phyloP scores from a whole-genome alignment of 2,329 filamentous ascomycete species.

The Diaporthe vaccinii region DNA sequence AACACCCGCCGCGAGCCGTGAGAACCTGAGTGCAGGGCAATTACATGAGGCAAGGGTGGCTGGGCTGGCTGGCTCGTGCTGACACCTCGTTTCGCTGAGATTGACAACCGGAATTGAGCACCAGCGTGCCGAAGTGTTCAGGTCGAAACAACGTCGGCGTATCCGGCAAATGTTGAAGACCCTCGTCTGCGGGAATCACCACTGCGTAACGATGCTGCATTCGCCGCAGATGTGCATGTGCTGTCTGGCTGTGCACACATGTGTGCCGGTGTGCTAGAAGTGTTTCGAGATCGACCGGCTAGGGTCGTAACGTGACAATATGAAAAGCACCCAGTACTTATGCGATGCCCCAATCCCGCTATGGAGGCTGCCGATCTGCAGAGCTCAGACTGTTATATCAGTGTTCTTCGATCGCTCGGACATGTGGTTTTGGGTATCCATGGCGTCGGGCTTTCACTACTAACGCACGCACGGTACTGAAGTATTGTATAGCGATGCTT shows the following conservation, averaged over 20 bases:
- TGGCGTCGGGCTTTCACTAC: not conserved
- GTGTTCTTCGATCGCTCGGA: not conserved
- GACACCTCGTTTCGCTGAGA: slow-evolving; percentile 1
- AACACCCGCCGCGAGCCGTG: not conserved
- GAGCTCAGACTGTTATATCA: not conserved
- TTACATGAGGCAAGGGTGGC: not conserved
- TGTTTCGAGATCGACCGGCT: slow-evolving; percentile 1
- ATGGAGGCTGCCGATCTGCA: not conserved
- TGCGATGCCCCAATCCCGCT: not conserved
- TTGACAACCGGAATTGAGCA: slow-evolving; percentile 6
- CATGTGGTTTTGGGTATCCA: not conserved
- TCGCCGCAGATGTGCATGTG: slow-evolving; percentile 7
- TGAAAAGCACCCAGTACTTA: not conserved
- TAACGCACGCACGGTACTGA: not conserved
- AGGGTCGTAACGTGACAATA: slow-evolving; percentile 21
- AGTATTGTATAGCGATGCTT: not conserved
- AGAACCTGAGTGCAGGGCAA: slow-evolving; percentile 2
- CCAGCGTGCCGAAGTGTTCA: not conserved
- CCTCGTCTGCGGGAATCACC: not conserved
- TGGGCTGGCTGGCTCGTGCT: slow-evolving; percentile 18
- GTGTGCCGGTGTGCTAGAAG: not conserved
- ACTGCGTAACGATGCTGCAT: not conserved
- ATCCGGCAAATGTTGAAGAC: not conserved
- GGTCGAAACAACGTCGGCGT: not conserved
- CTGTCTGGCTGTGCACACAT: not conserved